These are phyloP conservation scores for Leccinellum albellum DNA, from an alignment of 768 basidiomycete genomes.

Conservation along the genomic window DNA sequence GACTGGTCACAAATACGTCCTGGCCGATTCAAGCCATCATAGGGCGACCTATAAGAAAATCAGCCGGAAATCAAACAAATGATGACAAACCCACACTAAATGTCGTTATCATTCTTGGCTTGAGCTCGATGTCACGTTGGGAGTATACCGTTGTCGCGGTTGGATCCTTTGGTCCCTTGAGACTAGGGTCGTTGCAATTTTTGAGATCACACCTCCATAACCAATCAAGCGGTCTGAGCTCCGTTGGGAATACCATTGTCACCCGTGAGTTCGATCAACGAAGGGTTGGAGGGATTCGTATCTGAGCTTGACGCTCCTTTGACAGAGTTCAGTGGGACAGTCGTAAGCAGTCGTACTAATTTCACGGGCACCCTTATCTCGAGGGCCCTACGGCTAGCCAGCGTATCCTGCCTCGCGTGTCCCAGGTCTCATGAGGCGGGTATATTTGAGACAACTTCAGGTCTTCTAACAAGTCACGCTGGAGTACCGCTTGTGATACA, in stretches of 20 bases:
- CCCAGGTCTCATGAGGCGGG: not conserved
- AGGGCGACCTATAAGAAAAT: not conserved
- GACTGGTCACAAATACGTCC: no score
- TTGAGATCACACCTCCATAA: no score
- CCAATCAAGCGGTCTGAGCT: not conserved
- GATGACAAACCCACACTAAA: not conserved
- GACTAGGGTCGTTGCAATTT: no score
- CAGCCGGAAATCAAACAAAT: not conserved
- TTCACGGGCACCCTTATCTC: not conserved
- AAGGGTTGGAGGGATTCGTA: not conserved
- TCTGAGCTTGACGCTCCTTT: not conserved
- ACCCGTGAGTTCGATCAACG: not conserved
- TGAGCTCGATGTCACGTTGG: not conserved
- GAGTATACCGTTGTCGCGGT: not conserved
- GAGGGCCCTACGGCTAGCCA: not conserved
- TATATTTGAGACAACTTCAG: not conserved
- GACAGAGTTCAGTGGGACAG: not conserved
- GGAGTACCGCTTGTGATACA: not conserved
- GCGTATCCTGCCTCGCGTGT: not conserved
- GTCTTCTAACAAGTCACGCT: not conserved
- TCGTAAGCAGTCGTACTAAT: not conserved
- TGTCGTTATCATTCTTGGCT: no score
- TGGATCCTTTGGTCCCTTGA: no score
- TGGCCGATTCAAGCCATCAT: not conserved
- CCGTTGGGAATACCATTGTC: not conserved